Evolutionary conservation across 257 asterid species (phyloP).

Genomic region (Solanum microdontum): DNA sequence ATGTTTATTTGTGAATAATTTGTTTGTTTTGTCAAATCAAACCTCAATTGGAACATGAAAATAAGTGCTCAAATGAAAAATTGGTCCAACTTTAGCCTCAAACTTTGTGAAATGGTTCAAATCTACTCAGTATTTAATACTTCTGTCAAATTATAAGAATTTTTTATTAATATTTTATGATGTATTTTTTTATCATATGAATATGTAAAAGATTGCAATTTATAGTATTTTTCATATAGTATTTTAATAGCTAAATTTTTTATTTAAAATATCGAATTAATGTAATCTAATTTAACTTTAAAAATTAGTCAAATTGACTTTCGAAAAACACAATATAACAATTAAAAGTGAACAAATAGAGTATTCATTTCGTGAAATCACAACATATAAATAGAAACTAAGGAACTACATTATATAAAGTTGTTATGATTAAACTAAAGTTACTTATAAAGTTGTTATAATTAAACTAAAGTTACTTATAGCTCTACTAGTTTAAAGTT

Average conservation of each 20-base stretch:
- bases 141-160: too few species aligned
- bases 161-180: too few species aligned
- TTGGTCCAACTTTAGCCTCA: background rate
- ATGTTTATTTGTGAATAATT: background rate
- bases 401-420: background rate
- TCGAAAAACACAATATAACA: too few species aligned
- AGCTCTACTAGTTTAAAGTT: background rate
- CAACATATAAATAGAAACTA: background rate
- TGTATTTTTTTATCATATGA: too few species aligned
- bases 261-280: too few species aligned
- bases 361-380: too few species aligned
- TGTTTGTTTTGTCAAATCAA: background rate
- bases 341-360: too few species aligned
- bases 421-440: background rate
- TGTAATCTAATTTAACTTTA: background rate
- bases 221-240: too few species aligned
- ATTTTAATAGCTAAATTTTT: too few species aligned
- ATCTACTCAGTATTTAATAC: too few species aligned
- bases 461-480: background rate
- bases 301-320: too few species aligned
- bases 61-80: background rate
- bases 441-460: background rate
- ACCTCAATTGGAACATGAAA: background rate
- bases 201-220: too few species aligned
- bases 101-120: background rate